Percentiles rank a stretch among this genome's conserved stretches.
phyloP scores from a whole-genome alignment of 495 filamentous ascomycete genomes.

The Podospora conica region DNA sequence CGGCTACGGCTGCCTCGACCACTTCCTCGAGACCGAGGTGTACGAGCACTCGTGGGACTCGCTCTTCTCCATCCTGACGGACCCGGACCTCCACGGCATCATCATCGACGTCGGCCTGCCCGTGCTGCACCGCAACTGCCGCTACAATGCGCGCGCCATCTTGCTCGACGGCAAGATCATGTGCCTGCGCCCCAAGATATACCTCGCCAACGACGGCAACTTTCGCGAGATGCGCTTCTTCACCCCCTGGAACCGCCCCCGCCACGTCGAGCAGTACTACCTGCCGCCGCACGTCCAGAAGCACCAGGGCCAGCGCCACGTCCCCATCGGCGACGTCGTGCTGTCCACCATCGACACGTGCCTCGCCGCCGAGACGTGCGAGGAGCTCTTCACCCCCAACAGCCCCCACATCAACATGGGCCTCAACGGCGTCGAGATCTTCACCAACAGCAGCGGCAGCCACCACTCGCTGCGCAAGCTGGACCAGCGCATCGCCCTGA shows the following conservation, averaged over 20 bases:
- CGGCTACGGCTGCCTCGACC: conserved; percentile 65
- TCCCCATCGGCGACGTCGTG: conserved; percentile 71
- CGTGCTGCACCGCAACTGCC: conserved; percentile 57
- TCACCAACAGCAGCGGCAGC: conserved; percentile 68
- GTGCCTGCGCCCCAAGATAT: conserved; percentile 63
- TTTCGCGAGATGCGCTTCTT: conserved; percentile 67
- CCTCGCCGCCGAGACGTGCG: conserved; percentile 69
- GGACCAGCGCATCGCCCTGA: conserved; percentile 64
- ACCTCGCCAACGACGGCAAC: conserved; percentile 73
- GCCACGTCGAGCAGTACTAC: conserved; percentile 62
- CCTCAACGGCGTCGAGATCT: conserved; percentile 49
- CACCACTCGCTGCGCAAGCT: conserved; percentile 70
- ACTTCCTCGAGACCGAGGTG: conserved; percentile 57
- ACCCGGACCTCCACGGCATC: conserved; percentile 65
- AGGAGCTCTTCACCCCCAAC: conserved; percentile 70
- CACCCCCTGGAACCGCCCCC: conserved; percentile 38
- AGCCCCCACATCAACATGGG: conserved; percentile 36
- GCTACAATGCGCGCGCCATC: conserved; percentile 72
- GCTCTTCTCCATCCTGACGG: conserved; percentile 56
- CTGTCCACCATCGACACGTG: conserved; percentile 67
- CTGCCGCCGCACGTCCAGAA: conserved; percentile 59
- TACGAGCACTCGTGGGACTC: conserved; percentile 70
- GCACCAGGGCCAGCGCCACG: conserved; percentile 53
- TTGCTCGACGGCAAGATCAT: conserved; percentile 60
- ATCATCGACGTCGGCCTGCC: conserved; percentile 73